Evolutionary conservation across 352 stramenopile genomes (phyloP), one percentile per base, ranked within the genome.

Genomic region (Globisporangium iwayamae): DNA sequence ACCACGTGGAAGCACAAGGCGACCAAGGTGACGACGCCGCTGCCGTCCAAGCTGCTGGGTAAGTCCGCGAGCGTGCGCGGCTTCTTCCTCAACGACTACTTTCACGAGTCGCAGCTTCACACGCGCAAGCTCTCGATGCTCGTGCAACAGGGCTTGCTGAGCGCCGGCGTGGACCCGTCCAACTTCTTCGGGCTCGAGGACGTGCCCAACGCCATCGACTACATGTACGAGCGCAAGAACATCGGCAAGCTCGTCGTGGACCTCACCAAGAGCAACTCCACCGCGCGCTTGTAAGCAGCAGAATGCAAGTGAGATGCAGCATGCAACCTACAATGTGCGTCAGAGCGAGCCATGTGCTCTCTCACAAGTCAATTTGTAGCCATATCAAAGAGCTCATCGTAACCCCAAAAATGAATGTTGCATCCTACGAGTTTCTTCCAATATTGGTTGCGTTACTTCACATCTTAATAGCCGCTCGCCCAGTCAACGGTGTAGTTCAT

Each of bases 171-270:
- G 3, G 76, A 79, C 60, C 61, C 67, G 13, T 76, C 70, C 48
- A 68, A 69, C 61, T 81, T 85, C 32, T 74, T 73, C 45, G 60
- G 69, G 2, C 83, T 91, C 25, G 67, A 85, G 50, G 73, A 77
- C 56, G 67, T 93, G 13, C 43, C 71, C 0, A 73, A 75, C 18
- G 86, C 76, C 51, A 87, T 93, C 64, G 75, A 78, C 58, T 68
- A 66, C 43, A 66, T 78, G 68, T 78, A 78, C 68, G 63, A 70
- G 47, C 79, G 83, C 66, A 82, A 89, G 59, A 90, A 88, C 51
- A 91, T 89, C 52, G 86, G 84, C 63, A 95, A 95, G 72, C 71
- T 95, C 54, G 74, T 92, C 45, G 81, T 94, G 48, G 72, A 75
- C 51, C 58, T 90, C 11, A 59, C 65, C 4, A 69, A 70, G 18